Evolutionary conservation across 176 grass and related monocot genomes (phyloP).

Genomic region (Raddia distichophylla): DNA sequence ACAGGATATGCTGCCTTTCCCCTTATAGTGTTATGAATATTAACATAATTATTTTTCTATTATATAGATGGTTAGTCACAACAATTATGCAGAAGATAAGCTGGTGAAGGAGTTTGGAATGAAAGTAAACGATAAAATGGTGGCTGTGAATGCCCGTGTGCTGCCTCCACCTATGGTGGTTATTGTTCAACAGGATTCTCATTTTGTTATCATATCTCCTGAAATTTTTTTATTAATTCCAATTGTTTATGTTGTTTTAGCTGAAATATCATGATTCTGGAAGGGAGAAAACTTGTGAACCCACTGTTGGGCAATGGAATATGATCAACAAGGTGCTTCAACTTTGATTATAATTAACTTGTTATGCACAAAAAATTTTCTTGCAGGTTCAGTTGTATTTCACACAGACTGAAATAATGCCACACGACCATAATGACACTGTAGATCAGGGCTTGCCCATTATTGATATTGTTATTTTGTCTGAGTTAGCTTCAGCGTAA

Average conservation of each 20-base stretch:
- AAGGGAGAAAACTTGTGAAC: constrained; percentile 58
- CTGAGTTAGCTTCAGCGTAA: background rate
- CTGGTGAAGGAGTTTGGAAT: constrained; percentile 60
- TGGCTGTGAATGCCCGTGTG: constrained; percentile 56
- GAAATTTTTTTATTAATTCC: constrained; percentile 8
- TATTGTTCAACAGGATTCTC: constrained; percentile 6
- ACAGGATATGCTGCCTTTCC: no score
- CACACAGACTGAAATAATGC: background rate
- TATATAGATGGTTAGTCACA: constrained; percentile 57
- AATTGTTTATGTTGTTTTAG: constrained; percentile 46
- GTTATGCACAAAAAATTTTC: background rate
- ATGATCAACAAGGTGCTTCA: constrained; percentile 79
- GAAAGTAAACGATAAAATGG: constrained; percentile 45
- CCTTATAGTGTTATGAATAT: background rate
- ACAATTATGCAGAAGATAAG: constrained; percentile 62
- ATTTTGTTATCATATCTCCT: constrained; percentile 16
- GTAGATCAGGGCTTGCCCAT: background rate
- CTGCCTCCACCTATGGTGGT: constrained; percentile 61
- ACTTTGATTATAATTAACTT: constrained; percentile 8
- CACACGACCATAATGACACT: background rate
- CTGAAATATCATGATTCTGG: constrained; percentile 73
- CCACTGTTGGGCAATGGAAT: constrained; percentile 71
- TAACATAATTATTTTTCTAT: constrained; percentile 31
- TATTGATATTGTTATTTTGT: background rate
- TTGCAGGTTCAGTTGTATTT: constrained; percentile 5